Evolutionary conservation across 176 grass and related monocot genomes (phyloP).

Genomic region (Musa schizocarpa): DNA sequence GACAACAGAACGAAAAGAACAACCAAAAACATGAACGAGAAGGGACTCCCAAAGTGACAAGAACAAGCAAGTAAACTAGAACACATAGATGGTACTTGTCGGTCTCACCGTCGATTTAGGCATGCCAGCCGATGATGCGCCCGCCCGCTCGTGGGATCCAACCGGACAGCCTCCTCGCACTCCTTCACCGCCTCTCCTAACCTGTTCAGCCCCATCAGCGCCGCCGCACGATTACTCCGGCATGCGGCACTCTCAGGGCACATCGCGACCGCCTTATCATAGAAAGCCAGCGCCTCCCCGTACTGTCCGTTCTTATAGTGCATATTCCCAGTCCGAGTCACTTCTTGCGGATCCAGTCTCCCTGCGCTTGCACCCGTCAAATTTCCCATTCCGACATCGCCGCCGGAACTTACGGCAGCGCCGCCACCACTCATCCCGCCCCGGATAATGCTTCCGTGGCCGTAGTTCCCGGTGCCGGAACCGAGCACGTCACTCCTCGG

Average conservation of each 20-base stretch:
- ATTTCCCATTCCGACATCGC: not conserved
- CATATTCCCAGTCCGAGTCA: not conserved
- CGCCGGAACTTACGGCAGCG: not conserved
- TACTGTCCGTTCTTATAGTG: not conserved
- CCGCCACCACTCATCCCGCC: not conserved
- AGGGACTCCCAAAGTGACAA: too few species aligned
- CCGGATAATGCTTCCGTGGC: conserved; percentile 1
- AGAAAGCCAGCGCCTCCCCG: not conserved
- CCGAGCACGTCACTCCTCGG: conserved; percentile 4
- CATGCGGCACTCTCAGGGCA: not conserved
- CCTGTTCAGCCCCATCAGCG: not conserved
- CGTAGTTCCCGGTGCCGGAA: conserved; percentile 6
- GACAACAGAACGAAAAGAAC: too few species aligned
- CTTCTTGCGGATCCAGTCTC: not conserved
- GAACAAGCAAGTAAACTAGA: too few species aligned
- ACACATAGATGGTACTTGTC: too few species aligned
- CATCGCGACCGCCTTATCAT: not conserved
- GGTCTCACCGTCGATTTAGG: too few species aligned
- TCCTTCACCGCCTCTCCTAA: not conserved
- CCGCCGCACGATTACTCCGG: conserved; percentile 3
- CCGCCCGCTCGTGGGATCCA: not conserved
- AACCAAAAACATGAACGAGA: too few species aligned
- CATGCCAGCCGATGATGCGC: not conserved
- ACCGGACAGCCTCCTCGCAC: not conserved
- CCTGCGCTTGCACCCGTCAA: not conserved